Base-by-base conservation (phyloP, 441 rosid species). In the Arabidopsis lyrata region DNA sequence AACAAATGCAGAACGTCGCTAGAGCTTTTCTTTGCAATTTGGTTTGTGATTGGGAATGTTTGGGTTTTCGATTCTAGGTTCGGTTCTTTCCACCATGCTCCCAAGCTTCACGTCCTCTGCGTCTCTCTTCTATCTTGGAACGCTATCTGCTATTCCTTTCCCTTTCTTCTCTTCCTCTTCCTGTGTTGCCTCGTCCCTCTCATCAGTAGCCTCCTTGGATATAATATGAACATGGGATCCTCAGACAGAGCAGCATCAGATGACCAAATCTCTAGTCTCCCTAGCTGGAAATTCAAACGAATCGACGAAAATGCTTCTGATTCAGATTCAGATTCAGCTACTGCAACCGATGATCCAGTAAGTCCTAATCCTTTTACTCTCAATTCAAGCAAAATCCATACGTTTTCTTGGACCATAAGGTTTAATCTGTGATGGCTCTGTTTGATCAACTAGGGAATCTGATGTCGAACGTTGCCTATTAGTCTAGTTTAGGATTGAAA, bases 21-120 rank as follows among this genome's bases (percentile, higher is more conserved):
- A 2, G 86, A 83, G 73, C 86, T 83, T 13, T 83, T 83, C 80
- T 83, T 83, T 58, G 86, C 84, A 45, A 83, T 83, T 22, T 83
- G 86, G 86, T 83, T 92, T 78, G 99, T 95, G 62, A 88, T 90
- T 92, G 99, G 98, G 8, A 92, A 92, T 47, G 97, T 90, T 12
- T 95, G 99, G 99, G 93, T 92, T 41, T 95, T 95, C 0, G 99
- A 95, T 84, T 87, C 99, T 2, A 86, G 96, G 14, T 86, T 92
- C 2, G 93, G 93, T 50, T 88, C 97, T 1, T 89, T 91, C 85
- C 81, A 80, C 6, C 83, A 67, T 42, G 91, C 99, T 53, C 98
- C 97, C 0, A 92, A 86, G 61, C 95, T 95, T 48, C 93, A 95
- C 15, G 82, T 85, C 12, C 90, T 95, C 36, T 95, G 98, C 75